Percentiles rank a stretch among this genome's conserved stretches.
Evolutionary conservation across 352 stramenopile species (phyloP).

Genomic region (Phytopythium ostracodes): DNA sequence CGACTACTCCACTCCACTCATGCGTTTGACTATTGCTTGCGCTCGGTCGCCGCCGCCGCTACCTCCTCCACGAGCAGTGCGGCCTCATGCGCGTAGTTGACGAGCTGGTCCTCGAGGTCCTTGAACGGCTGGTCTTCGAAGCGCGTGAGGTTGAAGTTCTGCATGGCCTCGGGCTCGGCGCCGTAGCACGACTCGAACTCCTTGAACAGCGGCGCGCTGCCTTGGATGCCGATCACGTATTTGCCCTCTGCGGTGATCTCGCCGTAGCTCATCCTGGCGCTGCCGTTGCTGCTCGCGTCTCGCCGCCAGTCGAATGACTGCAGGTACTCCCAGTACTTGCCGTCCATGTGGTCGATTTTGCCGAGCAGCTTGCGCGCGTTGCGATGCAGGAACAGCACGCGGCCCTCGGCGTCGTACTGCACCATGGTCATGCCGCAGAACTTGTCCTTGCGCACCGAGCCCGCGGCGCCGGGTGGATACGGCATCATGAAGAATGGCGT

Average conservation of each 20-base stretch:
- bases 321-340: slow-evolving; percentile 37
- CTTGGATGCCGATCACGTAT: slow-evolving; percentile 42
- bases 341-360: slow-evolving; percentile 34
- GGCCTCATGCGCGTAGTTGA: slow-evolving; percentile 48
- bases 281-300: background rate
- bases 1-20: background rate
- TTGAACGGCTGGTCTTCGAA: slow-evolving; percentile 37
- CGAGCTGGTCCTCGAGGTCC: slow-evolving; percentile 43
- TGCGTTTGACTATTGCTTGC: background rate
- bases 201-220: slow-evolving; percentile 34
- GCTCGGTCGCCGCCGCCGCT: slow-evolving; percentile 2
- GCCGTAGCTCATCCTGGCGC: slow-evolving; percentile 30
- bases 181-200: slow-evolving; percentile 53
- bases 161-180: slow-evolving; percentile 25
- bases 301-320: slow-evolving; percentile 40
- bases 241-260: slow-evolving; percentile 29
- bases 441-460: slow-evolving; percentile 27
- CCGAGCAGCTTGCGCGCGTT: slow-evolving; percentile 70
- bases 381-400: slow-evolving; percentile 67
- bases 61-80: slow-evolving; percentile 16
- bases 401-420: slow-evolving; percentile 47
- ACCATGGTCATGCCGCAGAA: slow-evolving; percentile 81
- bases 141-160: slow-evolving; percentile 39
- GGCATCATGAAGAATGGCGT: slow-evolving; percentile 60
- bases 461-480: slow-evolving; percentile 38